Base-by-base conservation (phyloP, 371 early-diverging fungal species). In the Apophysomyces trapeziformis region DNA sequence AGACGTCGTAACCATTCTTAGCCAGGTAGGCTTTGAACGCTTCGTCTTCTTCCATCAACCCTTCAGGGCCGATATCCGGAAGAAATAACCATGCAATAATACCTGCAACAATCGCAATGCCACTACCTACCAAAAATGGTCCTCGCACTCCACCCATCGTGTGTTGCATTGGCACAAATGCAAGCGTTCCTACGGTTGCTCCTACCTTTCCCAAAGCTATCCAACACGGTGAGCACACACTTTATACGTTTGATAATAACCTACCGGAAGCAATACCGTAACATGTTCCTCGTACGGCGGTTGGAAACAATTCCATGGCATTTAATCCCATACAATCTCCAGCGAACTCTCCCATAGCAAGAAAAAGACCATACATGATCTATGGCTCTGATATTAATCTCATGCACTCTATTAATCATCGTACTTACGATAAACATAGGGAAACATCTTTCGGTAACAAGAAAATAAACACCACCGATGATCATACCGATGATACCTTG, bases 291-390 rank as follows among this genome's bases (percentile, higher is more conserved):
- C 87, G 75, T 6, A 86, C 72, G 12, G 85, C 80, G 8, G 87
- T 86, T 18, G 86, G 86, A 39, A 66, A 76, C 26, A 76, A 32
- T 63, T 84, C 85, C 44, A 80, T 78, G 5, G 80, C 76, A 56
- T 82, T 79, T 13, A 83, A 68, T n/a, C 82, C 83, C 65, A 85
- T 72, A 58, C 77, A 78, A 38, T 83, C 78, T 58, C 87, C 87
- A 11, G 87, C 85, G 50, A 80, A 85, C 63, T 87, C 83, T 32
- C 82, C 84, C 44, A 82, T 71, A 47, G 80, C 75, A 67, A 85
- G 72, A 46, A 82, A 85, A 59, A 85, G 35, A 39, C 86, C 87
- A 57, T 87, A 87, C 65, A 85, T 75, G 39, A 87, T 73, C 57
- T 65, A 60, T 21, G 12, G 18, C n/a, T 32, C 16, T 56, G 21